Conservation (phyloP, 805 yeast genomes). For the Wickerhamomyces ciferrii region DNA sequence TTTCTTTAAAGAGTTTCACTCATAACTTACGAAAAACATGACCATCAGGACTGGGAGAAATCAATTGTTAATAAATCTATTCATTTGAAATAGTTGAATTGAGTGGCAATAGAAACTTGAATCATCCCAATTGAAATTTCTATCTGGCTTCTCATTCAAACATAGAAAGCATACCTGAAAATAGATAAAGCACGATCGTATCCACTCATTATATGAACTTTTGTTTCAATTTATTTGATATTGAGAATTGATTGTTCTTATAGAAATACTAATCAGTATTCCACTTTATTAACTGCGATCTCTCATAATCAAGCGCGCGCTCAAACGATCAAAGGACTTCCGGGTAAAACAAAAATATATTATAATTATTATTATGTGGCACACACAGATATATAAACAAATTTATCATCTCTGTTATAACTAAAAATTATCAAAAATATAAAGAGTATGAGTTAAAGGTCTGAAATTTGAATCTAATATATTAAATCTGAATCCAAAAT, state of each 20-base stretch:
- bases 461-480: neutral
- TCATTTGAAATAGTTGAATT: neutral
- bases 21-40: conserved; percentile 83
- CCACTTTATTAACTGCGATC: neutral
- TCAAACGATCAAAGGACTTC: neutral
- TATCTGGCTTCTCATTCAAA: neutral
- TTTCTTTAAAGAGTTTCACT: too few species aligned
- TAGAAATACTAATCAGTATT: neutral
- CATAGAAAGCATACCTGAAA: conserved; percentile 66
- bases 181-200: conserved; percentile 98
- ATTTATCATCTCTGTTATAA: too few species aligned
- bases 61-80: conserved; percentile 24
- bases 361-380: too few species aligned
- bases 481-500: too few species aligned
- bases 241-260: neutral
- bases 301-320: neutral
- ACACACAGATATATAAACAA: too few species aligned
- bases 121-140: neutral
- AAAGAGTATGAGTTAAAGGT: neutral
- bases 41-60: conserved; percentile 77
- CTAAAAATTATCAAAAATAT: too few species aligned
- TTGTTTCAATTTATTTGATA: neutral
- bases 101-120: conserved; percentile 4
- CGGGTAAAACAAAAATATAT: neutral
- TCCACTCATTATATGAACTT: conserved; percentile 68